Conservation (phyloP, 768 basidiomycete species). For the Dendrothele bispora region DNA sequence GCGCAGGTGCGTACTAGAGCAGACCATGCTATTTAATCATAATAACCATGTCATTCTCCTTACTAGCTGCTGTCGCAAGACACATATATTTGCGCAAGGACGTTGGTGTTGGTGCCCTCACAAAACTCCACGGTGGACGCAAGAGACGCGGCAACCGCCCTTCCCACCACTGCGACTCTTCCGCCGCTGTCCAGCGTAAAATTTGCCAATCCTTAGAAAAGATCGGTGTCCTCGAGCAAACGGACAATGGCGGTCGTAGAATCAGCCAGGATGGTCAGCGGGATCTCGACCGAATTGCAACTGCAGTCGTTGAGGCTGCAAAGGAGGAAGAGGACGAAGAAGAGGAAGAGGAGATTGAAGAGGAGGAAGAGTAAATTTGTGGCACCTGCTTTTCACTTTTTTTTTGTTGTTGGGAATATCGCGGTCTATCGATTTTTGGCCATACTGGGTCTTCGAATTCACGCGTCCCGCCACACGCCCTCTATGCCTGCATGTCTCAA, state of each 20-base stretch:
- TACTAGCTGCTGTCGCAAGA: slow-evolving; percentile 87
- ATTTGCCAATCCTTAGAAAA: slow-evolving; percentile 97
- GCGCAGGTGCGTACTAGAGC: slow-evolving; percentile 94
- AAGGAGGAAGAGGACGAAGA: slow-evolving; percentile 77
- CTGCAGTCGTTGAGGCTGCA: slow-evolving; percentile 78
- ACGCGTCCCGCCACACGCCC: no score
- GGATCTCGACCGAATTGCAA: slow-evolving; percentile 92
- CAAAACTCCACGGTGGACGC: slow-evolving; percentile 95
- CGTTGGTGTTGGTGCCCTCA: slow-evolving; percentile 89
- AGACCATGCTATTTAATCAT: not conserved
- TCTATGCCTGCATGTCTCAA: no score
- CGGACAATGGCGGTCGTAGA: slow-evolving; percentile 91
- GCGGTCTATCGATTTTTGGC: no score
- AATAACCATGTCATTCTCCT: not conserved
- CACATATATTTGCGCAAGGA: slow-evolving; percentile 99
- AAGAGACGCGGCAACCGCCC: slow-evolving; percentile 97
- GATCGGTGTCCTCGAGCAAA: slow-evolving; percentile 95
- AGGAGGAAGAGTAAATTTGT: slow-evolving; percentile 49
- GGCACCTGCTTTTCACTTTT: not conserved
- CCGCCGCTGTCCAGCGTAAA: slow-evolving; percentile 89
- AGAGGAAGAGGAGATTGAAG: slow-evolving; percentile 71
- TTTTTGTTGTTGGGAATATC: no score
- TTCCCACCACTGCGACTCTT: slow-evolving; percentile 87
- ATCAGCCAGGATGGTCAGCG: slow-evolving; percentile 97
- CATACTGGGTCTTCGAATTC: no score